Percentiles rank a stretch among this genome's conserved stretches.
Conservation (phyloP, 257 asterid genomes). For the Ophiorrhiza pumila region DNA sequence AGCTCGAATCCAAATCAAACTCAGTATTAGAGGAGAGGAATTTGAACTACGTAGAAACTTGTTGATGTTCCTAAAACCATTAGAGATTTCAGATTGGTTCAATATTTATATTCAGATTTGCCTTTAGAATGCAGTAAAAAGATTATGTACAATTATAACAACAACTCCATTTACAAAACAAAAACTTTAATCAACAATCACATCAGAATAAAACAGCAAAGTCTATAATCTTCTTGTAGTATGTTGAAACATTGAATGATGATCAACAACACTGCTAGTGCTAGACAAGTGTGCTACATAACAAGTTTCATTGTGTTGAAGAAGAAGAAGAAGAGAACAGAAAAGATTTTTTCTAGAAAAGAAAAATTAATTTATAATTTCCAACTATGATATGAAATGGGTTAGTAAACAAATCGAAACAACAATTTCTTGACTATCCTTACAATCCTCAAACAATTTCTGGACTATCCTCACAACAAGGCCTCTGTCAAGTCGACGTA, state of each 20-base stretch:
- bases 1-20: no score
- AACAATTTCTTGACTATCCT: constrained; percentile 10
- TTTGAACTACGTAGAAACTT: no score
- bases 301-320: constrained; percentile 2
- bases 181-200: neutral
- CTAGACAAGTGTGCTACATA: neutral
- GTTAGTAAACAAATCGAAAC: constrained; percentile 15
- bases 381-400: constrained; percentile 17
- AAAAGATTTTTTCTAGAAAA: neutral
- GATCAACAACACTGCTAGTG: constrained; percentile 2
- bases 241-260: constrained; percentile 13
- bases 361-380: constrained; percentile 5
- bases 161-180: neutral
- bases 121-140: no score
- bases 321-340: neutral
- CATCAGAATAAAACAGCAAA: neutral
- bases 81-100: no score
- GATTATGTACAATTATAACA: no score
- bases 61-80: no score
- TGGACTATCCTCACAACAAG: constrained; percentile 26
- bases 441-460: constrained; percentile 10
- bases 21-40: no score
- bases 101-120: no score
- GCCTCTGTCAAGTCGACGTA: constrained; percentile 37
- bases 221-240: constrained; percentile 9